Evolutionary conservation across 2,329 filamentous ascomycete genomes (phyloP), one percentile per base, ranked within the genome.

Genomic region (Ophiostoma tasmaniense): DNA sequence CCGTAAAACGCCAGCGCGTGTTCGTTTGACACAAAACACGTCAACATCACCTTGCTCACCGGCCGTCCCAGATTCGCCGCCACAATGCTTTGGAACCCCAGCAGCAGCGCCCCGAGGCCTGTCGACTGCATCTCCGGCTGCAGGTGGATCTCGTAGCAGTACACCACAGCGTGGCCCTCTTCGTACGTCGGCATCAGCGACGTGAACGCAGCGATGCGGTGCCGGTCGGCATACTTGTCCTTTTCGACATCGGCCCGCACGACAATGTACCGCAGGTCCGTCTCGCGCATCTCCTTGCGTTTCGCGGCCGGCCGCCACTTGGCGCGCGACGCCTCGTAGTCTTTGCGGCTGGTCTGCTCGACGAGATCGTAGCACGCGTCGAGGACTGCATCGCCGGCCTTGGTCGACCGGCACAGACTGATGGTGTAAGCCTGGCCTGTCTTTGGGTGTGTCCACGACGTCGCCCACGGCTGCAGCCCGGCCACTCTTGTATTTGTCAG

Each of bases 121-220:
- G 84, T 83, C n/a, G 86, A 65, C 17, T 33, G 84, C 4, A 90
- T 76, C 1, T 80, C 77, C 1, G 81, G 78, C 50, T 80, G 77
- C 2, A 93, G 82, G 75, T 94, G 90, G 45, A 94, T 86, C 78
- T 94, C 90, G 76, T 93, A 94, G 76, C 90, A 89, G 77, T 93
- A 94, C 25, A 92, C 75, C 1, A 93, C 90, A 0, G 87, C 81
- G 70, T 86, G 79, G 1, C 83, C 82, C 71, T 88, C 86, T 75
- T 92, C 89, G 73, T 85, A 85, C 1, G 87, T 89, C n/a, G 89
- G 84, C 88, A 90, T 89, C 74, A 91, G 80, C n/a, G 87, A 90
- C 1, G 84, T 81, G 74, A 91, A 90, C 4, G 82, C 87, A 22
- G 78, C 76, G 10, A 89, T 73, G 45, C 62, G 66, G 3, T 73